Evolutionary conservation across 257 asterid species (phyloP).

Genomic region (Paraleonurus japonicus): DNA sequence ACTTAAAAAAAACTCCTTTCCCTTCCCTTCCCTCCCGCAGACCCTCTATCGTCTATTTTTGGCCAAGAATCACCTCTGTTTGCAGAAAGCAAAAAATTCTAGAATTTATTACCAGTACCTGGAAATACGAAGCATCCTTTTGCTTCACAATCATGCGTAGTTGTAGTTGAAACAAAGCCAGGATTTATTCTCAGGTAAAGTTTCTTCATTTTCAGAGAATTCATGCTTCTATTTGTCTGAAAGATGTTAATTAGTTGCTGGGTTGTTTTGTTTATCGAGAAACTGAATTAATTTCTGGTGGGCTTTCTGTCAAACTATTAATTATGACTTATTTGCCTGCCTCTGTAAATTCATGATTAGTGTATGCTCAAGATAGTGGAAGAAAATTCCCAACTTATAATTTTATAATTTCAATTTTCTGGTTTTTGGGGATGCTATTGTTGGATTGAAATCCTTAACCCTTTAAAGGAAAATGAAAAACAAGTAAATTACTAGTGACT

Average conservation of each 20-base stretch:
- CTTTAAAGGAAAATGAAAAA: neutral
- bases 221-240: neutral
- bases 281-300: conserved; percentile 7
- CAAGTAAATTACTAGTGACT: neutral
- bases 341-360: neutral
- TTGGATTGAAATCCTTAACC: neutral
- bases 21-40: neutral
- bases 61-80: neutral
- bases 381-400: neutral
- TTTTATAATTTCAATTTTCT: neutral
- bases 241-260: neutral
- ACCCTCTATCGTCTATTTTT: neutral
- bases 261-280: conserved; percentile 1
- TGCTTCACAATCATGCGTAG: neutral
- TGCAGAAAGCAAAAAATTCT: neutral
- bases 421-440: neutral
- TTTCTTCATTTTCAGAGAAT: neutral
- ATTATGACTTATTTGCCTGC: neutral
- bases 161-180: neutral
- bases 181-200: conserved; percentile 25
- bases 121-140: neutral
- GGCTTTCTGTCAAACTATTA: conserved; percentile 13
- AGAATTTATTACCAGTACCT: neutral
- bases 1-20: conserved; percentile 3
- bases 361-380: neutral